Evolutionary conservation across 2,329 filamentous ascomycete genomes (phyloP).

Genomic region (Graphium sp.): DNA sequence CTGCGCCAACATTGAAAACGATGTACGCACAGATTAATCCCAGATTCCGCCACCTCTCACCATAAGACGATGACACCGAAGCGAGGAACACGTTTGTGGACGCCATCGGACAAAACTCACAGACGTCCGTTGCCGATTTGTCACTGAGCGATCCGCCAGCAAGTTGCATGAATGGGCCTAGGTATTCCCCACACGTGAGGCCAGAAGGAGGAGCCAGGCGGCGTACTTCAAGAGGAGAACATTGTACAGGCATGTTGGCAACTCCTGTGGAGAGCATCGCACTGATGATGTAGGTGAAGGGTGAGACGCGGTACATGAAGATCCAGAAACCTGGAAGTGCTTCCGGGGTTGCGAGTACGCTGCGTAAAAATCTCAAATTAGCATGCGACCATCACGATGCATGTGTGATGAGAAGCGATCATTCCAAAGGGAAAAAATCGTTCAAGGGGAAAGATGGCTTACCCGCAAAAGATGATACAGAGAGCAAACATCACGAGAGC

Average conservation of each 20-base stretch:
- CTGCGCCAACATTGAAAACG: conserved; percentile 26
- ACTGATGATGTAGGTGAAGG: conserved; percentile 51
- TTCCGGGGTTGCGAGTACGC: conserved; percentile 40
- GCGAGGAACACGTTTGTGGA: conserved; percentile 20
- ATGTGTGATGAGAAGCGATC: too few species aligned
- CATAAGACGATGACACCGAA: conserved; percentile 23
- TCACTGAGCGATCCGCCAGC: conserved; percentile 30
- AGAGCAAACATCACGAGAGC: conserved; percentile 41
- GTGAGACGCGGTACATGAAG: conserved; percentile 52
- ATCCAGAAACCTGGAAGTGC: conserved; percentile 52
- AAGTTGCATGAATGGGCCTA: conserved; percentile 19
- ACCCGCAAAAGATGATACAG: conserved; percentile 39
- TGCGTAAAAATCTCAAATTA: conserved; percentile 8
- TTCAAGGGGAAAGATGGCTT: conserved; percentile 27
- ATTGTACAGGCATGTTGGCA: conserved; percentile 8
- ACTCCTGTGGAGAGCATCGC: conserved; percentile 30
- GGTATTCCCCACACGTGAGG: conserved; percentile 32
- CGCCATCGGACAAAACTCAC: conserved; percentile 22
- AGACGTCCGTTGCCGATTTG: conserved; percentile 19
- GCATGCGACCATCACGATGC: not conserved
- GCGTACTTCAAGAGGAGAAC: conserved; percentile 25
- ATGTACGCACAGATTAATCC: conserved; percentile 36
- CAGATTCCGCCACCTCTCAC: conserved; percentile 36
- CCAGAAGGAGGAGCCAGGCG: conserved; percentile 34
- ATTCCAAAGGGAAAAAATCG: too few species aligned